phyloP scores from a whole-genome alignment of 768 basidiomycete genomes.

The Pleurotus tuoliensis region DNA sequence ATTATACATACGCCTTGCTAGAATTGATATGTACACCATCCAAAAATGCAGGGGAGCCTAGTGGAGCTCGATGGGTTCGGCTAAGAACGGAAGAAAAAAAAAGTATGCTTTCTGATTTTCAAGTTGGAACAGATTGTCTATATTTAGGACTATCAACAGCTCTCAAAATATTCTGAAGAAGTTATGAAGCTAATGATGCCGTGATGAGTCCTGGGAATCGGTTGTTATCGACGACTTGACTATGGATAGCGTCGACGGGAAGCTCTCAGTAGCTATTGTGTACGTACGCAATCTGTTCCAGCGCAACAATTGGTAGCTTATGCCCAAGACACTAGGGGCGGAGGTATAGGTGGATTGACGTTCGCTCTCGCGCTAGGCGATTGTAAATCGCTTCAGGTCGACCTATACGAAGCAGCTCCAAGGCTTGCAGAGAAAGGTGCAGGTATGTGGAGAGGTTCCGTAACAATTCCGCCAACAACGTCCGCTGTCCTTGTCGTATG shows the following conservation, averaged over 20 bases:
- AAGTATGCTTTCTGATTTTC: no score
- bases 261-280: slow-evolving; percentile 13
- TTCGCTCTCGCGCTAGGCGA: slow-evolving; percentile 20
- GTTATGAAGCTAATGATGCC: background rate
- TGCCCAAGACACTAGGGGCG: slow-evolving; percentile 17
- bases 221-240: background rate
- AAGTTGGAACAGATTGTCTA: background rate
- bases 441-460: slow-evolving; percentile 15
- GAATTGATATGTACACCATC: no score
- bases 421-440: slow-evolving; percentile 34
- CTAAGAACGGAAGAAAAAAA: no score
- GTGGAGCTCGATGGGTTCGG: no score
- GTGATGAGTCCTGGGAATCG: background rate
- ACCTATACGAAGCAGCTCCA: slow-evolving; percentile 37
- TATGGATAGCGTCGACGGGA: background rate
- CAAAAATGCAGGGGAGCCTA: no score
- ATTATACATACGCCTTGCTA: background rate
- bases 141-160: slow-evolving; percentile 5
- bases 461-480: slow-evolving; percentile 9
- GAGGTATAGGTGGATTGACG: slow-evolving; percentile 27
- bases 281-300: slow-evolving; percentile 2
- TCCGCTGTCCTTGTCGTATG: background rate
- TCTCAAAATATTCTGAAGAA: background rate
- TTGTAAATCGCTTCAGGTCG: slow-evolving; percentile 27
- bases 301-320: slow-evolving; percentile 1